phyloP scores from a whole-genome alignment of 768 basidiomycete species.

The Leccinum disarticulatum region DNA sequence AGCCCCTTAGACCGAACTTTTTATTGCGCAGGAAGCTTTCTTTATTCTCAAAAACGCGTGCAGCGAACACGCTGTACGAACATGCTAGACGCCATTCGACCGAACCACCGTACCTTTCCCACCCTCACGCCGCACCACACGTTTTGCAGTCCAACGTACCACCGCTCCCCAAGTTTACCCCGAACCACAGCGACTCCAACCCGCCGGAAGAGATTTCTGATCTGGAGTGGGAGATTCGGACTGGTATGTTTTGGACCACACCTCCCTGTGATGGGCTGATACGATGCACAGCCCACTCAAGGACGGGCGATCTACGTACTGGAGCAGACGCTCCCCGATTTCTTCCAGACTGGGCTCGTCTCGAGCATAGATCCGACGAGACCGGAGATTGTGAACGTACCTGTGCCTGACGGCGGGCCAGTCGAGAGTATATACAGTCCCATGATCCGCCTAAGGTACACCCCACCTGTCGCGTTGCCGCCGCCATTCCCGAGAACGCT shows the following conservation, averaged over 20 bases:
- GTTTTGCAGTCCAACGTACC: conserved; percentile 8
- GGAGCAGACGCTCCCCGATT: conserved; percentile 66
- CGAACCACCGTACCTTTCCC: conserved; percentile 18
- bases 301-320: conserved; percentile 72
- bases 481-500: conserved; percentile 68
- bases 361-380: conserved; percentile 49
- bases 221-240: conserved; percentile 76
- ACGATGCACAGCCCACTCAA: conserved; percentile 33
- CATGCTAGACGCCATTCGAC: conserved; percentile 7
- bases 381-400: conserved; percentile 29
- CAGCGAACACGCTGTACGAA: neutral
- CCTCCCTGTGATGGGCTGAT: conserved; percentile 29
- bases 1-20: neutral
- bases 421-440: conserved; percentile 61
- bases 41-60: neutral
- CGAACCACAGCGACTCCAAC: conserved; percentile 15
- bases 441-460: conserved; percentile 61
- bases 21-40: neutral
- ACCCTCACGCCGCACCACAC: conserved; percentile 3
- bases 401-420: conserved; percentile 30
- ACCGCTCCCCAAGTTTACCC: conserved; percentile 24
- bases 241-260: conserved; percentile 44
- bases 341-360: conserved; percentile 68
- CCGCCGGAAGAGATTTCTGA: conserved; percentile 47
- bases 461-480: conserved; percentile 64